A percentile compares a stretch with the other conserved stretches of the same genome.
Evolutionary conservation across 2,329 filamentous ascomycete genomes (phyloP).

Genomic region (Plenodomus biglobosus): DNA sequence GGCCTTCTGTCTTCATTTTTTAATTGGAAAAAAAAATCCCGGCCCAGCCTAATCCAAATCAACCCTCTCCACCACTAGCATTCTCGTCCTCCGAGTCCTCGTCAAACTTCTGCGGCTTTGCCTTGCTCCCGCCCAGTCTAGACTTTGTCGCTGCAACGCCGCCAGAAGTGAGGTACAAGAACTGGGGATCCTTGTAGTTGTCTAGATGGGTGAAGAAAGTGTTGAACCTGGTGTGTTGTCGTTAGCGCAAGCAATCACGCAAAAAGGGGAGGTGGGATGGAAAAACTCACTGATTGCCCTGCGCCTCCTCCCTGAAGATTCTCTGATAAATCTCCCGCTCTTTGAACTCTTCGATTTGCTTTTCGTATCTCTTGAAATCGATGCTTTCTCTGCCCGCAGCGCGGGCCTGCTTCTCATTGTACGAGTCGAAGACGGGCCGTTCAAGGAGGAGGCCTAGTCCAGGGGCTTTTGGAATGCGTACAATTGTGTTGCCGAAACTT

Average conservation of each 20-base stretch:
- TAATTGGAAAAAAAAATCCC: too few relatives aligned
- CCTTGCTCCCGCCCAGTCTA: conserved; percentile 32
- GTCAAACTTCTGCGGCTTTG: conserved; percentile 28
- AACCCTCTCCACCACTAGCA: conserved; percentile 39
- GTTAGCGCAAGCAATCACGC: conserved; percentile 22
- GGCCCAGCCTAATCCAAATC: too few relatives aligned
- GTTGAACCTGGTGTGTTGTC: conserved; percentile 40
- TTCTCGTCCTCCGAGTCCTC: conserved; percentile 43
- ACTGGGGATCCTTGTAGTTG: conserved; percentile 53
- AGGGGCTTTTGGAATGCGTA: conserved; percentile 92
- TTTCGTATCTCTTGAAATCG: conserved; percentile 75
- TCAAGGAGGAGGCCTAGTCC: conserved; percentile 86
- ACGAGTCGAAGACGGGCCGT: conserved; percentile 84
- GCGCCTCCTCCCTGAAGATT: conserved; percentile 88
- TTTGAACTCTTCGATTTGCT: conserved; percentile 85
- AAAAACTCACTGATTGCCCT: conserved; percentile 74
- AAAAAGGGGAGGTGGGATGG: neutral
- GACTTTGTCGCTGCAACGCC: conserved; percentile 49
- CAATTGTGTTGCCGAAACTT: conserved; percentile 69
- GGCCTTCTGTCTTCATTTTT: too few relatives aligned
- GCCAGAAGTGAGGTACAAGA: conserved; percentile 54
- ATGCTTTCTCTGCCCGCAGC: conserved; percentile 68
- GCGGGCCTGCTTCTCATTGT: conserved; percentile 72
- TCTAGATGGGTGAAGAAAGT: conserved; percentile 56
- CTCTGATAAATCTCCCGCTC: conserved; percentile 86